Percentiles rank a stretch among this genome's conserved stretches.
Conservation (phyloP, 176 grass and related monocot genomes). For the Tillandsia fasciculata region DNA sequence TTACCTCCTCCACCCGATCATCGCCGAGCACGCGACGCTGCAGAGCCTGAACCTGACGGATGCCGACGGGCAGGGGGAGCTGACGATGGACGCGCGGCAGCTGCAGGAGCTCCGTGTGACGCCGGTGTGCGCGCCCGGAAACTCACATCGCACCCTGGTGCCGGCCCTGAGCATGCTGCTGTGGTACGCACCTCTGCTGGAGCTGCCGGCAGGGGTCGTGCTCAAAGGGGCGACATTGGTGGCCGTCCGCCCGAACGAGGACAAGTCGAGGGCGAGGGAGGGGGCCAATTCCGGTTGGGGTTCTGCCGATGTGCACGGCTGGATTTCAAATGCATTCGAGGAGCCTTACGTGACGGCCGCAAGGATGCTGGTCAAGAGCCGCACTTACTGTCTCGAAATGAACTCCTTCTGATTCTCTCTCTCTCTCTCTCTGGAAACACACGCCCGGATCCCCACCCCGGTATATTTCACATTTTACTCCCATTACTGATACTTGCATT, state of each 20-base stretch:
- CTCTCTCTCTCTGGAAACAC: neutral
- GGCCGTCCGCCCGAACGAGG: constrained; percentile 7
- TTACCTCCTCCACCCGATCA: constrained; percentile 19
- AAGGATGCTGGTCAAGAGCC: constrained; percentile 11
- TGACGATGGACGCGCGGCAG: constrained; percentile 12
- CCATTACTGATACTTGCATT: too few species aligned
- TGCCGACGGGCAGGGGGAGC: constrained; percentile 18
- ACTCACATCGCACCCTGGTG: constrained; percentile 10
- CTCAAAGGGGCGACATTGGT: constrained; percentile 21
- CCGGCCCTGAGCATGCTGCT: constrained; percentile 18
- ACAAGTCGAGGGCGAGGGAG: neutral
- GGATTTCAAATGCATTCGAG: constrained; percentile 10
- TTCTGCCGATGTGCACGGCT: neutral
- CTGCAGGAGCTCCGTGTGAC: constrained; percentile 15
- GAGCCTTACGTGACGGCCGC: constrained; percentile 13
- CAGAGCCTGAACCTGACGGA: constrained; percentile 15
- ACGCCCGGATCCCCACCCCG: too few species aligned
- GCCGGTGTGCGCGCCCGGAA: constrained; percentile 2
- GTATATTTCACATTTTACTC: too few species aligned
- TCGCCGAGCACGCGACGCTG: constrained; percentile 7
- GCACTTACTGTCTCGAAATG: constrained; percentile 20
- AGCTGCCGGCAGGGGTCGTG: constrained; percentile 18
- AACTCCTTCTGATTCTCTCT: constrained; percentile 12
- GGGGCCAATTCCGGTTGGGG: neutral
- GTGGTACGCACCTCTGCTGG: constrained; percentile 12